Evolutionary conservation across 2,329 filamentous ascomycete genomes (phyloP), one percentile per base, ranked within the genome.

Genomic region (Sporothrix luriei): DNA sequence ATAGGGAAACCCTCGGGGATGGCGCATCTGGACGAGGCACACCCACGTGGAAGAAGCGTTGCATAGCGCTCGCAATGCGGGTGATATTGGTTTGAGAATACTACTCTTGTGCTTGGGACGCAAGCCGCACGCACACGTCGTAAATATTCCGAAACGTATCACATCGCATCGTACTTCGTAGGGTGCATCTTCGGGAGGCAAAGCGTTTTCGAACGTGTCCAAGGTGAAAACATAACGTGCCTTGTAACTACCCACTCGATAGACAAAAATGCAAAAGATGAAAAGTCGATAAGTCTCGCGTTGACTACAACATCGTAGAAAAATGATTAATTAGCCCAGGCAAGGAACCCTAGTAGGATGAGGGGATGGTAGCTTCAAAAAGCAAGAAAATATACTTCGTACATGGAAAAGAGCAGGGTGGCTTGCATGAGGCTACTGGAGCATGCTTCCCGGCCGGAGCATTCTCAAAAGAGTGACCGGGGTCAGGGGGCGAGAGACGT

Each of bases 1-100:
- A n/a, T n/a, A n/a, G n/a, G n/a, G n/a, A n/a, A n/a, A n/a, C n/a
- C n/a, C n/a, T n/a, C n/a, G n/a, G n/a, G n/a, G n/a, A n/a, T n/a
- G n/a, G n/a, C n/a, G n/a, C 61, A 49, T 64, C 43, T 49, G 19
- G 46, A n/a, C 26, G 46, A 65, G 62, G 62, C 46, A 65, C 62
- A 38, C 46, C 46, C 62, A 65, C 62, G 62, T 65, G 62, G 62
- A 65, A 51, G 19, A 24, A 29, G 43, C 46, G 46, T 11, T 46
- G 62, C 46, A 11, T 26, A 40, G 62, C 38, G 59, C 40, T 40
- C 59, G 40, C 21, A 29, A 64, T 64, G 62, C 62, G 38, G 26
- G 62, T 24, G 38, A 65, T 65, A 38, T 51, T 65, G 62, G 62
- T 29, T 33, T 49, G 38, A 46, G 38, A 19, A 49, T 14, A 40